Evolutionary conservation across 352 stramenopile genomes (phyloP), one percentile per base, ranked within the genome.

Genomic region (Phytophthora capsici): DNA sequence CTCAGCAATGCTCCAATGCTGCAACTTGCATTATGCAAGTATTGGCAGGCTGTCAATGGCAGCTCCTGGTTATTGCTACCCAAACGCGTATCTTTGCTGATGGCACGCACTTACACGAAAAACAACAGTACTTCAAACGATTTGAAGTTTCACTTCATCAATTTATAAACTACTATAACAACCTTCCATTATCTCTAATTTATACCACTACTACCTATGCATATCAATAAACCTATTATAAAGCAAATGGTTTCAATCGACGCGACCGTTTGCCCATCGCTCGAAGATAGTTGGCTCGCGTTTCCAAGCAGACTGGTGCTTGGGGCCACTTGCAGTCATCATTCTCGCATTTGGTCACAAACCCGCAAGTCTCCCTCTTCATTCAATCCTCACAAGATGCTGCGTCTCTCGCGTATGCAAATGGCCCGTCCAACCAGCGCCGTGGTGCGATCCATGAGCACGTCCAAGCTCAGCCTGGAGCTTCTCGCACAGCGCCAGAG

Each of bases 401-500:
- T 76, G 23, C 52, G 58, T 40, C 22, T 69, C 6, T 65, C 65
- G 26, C 68, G 63, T 22, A 43, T 43, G 20, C 57, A 61, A 10
- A 40, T 69, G 25, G 16, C 34, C 16, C 63, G 56, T 5, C 46
- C 61, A 2, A 56, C 49, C 32, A 52, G 17, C 36, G 36, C 55
- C 44, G 32, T 69, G n/a, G n/a, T 44, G 17, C 61, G 63, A 43
- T 30, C 64, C 17, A 78, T 80, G 69, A 86, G 79, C 71, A 77
- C 79, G 30, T 67, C 72, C 36, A 93, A 93, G 75, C 77, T 95
- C 28, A 90, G 71, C 49, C 61, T 95, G 32, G 74, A 95, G 41
- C 50, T 91, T 51, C 74, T 94, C 37, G 65, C 73, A 38, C 68
- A 86, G 55, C 80, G 73, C 32, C 71, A 85, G 52, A 86, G 71